Conservation (phyloP, 495 filamentous ascomycete species). For the Entonaema liquescens region DNA sequence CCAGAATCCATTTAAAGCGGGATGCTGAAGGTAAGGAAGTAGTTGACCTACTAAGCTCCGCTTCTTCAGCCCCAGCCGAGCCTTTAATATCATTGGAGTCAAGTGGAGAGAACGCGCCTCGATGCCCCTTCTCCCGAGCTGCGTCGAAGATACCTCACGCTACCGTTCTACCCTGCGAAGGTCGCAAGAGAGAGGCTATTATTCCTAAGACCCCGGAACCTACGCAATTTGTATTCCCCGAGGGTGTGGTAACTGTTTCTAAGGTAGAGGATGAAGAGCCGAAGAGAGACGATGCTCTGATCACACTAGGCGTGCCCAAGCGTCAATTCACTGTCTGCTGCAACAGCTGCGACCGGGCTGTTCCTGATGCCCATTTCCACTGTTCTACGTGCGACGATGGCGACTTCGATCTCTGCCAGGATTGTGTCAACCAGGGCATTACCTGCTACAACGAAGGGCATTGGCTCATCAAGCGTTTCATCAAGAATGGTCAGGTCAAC, state of each 20-base stretch:
- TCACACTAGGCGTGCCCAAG: slow-evolving; percentile 7
- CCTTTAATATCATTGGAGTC: slow-evolving; percentile 18
- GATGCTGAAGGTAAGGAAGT: slow-evolving; percentile 36
- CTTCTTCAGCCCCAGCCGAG: not conserved
- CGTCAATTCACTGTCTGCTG: slow-evolving; percentile 78
- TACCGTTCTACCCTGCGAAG: slow-evolving; percentile 35
- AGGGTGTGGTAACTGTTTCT: not conserved
- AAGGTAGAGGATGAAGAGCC: not conserved
- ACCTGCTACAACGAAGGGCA: slow-evolving; percentile 80
- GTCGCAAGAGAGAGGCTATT: slow-evolving; percentile 21
- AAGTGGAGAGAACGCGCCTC: not conserved
- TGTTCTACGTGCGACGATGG: slow-evolving; percentile 92
- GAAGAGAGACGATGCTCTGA: not conserved
- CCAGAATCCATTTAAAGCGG: slow-evolving; percentile 38
- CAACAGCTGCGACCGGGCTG: slow-evolving; percentile 83
- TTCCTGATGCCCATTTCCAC: slow-evolving; percentile 88
- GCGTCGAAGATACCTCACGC: slow-evolving; percentile 12
- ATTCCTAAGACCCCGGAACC: not conserved
- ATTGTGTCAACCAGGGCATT: slow-evolving; percentile 77
- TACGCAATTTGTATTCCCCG: slow-evolving; percentile 3
- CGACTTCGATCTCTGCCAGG: slow-evolving; percentile 91
- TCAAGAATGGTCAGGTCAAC: slow-evolving; percentile 79
- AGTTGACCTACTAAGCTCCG: slow-evolving; percentile 34
- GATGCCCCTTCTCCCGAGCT: slow-evolving; percentile 22
- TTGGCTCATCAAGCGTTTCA: slow-evolving; percentile 91